Base-by-base conservation (phyloP, 306 rosid species). In the Mimosa pudica region DNA sequence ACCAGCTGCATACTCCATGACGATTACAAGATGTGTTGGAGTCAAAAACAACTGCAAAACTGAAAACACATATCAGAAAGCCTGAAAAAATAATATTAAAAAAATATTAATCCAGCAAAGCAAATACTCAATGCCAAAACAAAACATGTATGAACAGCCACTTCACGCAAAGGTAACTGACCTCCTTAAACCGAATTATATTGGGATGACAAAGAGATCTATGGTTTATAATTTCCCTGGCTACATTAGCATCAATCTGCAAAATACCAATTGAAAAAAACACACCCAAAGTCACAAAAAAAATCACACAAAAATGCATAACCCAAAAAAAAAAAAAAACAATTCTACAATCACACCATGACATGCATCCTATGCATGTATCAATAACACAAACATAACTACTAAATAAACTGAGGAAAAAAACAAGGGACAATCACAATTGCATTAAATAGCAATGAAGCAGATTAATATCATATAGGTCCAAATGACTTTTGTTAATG, bases 1-100 rank as follows among this genome's bases (percentile, higher is more conserved):
- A 63, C 89, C 89, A 6, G 90, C 83, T 13, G 96, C 96, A 77
- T 91, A 88, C 85, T 91, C 96, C 89, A 89, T 89, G 20, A 88
- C 89, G 49, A 91, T 86, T 45, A 90, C 90, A 63, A 91, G 88
- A 88, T 91, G 90, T 4, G 88, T 91, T 11, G 92, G 86, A 70
- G 93, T 91, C 88, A 91, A 82, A 66, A 84, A 84, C 77, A 89
- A 86, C 93, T 91, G 77, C 78, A 74, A 79, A 46, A 73, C 47
- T 80, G 83, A 65, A 70, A 62, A 49, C 11, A 45, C 71, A 46
- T 36, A 46, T 77, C 10, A 68, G 58, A 67, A 8, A 32, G 20
- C 73, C 71, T 49, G 47, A 24, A 72, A 48, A 70, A 24, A 24
- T 24, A 24, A 24, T 24, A 24, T 24, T 24, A 24, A 57, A 8